Evolutionary conservation across 371 early-diverging fungal species (phyloP).

Genomic region (Rhizopus stolonifer): DNA sequence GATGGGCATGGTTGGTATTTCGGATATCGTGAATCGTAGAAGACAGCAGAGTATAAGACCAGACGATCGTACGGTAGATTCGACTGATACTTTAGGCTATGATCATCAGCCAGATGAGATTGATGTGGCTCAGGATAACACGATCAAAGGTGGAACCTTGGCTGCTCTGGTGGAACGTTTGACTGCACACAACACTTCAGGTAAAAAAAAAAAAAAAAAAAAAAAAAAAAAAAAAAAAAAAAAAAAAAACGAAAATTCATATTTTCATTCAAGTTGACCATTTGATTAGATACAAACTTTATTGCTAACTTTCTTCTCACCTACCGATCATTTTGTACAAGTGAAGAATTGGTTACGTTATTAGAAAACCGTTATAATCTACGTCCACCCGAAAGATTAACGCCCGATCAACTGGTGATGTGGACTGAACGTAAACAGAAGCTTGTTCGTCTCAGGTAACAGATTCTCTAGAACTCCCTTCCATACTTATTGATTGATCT

Average conservation of each 20-base stretch:
- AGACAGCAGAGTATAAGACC: constrained; percentile 16
- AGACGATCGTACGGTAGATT: constrained; percentile 2
- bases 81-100: constrained; percentile 46
- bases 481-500: background rate
- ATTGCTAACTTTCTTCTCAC: constrained; percentile 83
- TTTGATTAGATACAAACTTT: constrained; percentile 66
- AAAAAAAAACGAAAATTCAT: background rate
- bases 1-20: background rate
- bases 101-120: constrained; percentile 74
- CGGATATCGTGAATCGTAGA: constrained; percentile 1
- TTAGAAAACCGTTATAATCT: constrained; percentile 74
- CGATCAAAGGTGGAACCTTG: constrained; percentile 86
- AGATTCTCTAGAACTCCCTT: too few species aligned
- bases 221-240: background rate
- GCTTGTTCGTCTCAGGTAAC: constrained; percentile 77
- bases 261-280: background rate
- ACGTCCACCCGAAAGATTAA: constrained; percentile 66
- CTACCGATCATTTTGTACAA: constrained; percentile 83
- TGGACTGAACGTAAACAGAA: constrained; percentile 86
- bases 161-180: constrained; percentile 83
- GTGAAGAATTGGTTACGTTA: constrained; percentile 70
- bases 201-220: too few species aligned
- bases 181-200: constrained; percentile 74
- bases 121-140: constrained; percentile 74
- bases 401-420: constrained; percentile 59